Percentiles rank a stretch among this genome's conserved stretches.
These are phyloP conservation scores for Pythium guiyangense DNA, from an alignment of 352 stramenopile species.

Conservation along the genomic window DNA sequence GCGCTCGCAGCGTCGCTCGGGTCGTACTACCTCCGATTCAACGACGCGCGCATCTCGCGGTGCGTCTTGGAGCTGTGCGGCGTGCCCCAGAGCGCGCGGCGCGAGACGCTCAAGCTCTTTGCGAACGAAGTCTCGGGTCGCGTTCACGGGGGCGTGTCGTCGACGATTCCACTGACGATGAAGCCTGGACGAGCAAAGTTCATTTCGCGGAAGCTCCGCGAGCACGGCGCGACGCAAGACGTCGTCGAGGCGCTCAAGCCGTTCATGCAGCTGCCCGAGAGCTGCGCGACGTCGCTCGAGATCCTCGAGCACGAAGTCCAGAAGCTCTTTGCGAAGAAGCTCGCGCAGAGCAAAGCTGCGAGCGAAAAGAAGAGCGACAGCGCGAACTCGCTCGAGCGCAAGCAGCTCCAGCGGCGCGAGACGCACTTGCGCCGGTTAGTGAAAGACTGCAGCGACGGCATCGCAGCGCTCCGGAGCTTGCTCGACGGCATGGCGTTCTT, in stretches of 20 bases:
- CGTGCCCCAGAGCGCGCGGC: conserved; percentile 40
- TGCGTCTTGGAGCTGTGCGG: conserved; percentile 69
- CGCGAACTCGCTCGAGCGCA: conserved; percentile 22
- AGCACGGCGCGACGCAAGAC: conserved; percentile 41
- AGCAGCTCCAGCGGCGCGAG: conserved; percentile 67
- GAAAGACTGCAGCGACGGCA: conserved; percentile 68
- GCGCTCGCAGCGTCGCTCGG: conserved; percentile 51
- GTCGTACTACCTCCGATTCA: conserved; percentile 77
- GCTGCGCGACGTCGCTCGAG: conserved; percentile 53
- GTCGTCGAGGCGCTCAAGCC: conserved; percentile 56
- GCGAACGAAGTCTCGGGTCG: conserved; percentile 70
- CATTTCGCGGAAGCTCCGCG: conserved; percentile 62
- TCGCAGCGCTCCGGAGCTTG: conserved; percentile 53
- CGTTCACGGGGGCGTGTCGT: conserved; percentile 55
- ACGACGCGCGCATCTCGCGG: conserved; percentile 66
- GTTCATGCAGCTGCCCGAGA: conserved; percentile 74
- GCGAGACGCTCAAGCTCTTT: conserved; percentile 72
- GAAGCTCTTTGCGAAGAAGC: conserved; percentile 48
- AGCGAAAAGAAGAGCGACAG: conserved; percentile 8
- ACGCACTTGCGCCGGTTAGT: conserved; percentile 51
- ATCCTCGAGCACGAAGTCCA: conserved; percentile 64
- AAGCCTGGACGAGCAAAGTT: conserved; percentile 75
- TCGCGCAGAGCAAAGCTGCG: conserved; percentile 21
- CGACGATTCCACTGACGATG: conserved; percentile 47
- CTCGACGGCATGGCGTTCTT: conserved; percentile 76